Evolutionary conservation across 2,329 filamentous ascomycete species (phyloP).

Genomic region (Alternaria tenuissima): DNA sequence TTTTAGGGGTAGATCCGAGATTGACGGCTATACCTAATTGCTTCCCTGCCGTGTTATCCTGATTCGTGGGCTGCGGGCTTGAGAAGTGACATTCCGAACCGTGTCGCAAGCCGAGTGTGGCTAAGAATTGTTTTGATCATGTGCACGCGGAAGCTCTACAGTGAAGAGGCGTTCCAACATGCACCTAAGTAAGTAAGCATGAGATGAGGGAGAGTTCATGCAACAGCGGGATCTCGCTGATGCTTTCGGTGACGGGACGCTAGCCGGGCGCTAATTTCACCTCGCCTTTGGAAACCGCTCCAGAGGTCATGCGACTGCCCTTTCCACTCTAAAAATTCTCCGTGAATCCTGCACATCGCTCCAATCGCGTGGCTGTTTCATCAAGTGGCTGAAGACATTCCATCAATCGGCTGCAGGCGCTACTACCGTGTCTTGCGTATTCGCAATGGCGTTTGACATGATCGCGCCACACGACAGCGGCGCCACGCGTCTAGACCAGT

Average conservation of each 20-base stretch:
- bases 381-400: constrained; percentile 16
- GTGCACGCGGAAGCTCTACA: neutral
- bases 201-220: constrained; percentile 1
- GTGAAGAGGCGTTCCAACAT: neutral
- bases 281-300: neutral
- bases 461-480: constrained; percentile 9
- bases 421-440: neutral
- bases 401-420: constrained; percentile 27
- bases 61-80: neutral
- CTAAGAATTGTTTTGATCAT: neutral
- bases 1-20: neutral
- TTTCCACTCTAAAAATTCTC: constrained; percentile 2
- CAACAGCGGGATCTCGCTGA: neutral
- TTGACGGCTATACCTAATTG: constrained; percentile 1
- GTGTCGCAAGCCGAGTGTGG: neutral
- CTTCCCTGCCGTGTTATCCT: neutral
- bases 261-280: neutral
- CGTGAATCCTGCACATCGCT: neutral
- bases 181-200: neutral
- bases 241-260: neutral
- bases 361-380: neutral
- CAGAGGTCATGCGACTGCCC: neutral
- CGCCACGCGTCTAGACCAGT: constrained; percentile 19
- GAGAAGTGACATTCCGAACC: neutral
- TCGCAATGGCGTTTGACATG: neutral